Evolutionary conservation across 1,284 basidiomycete species (phyloP).

Genomic region (Ustilago vetiveriae): DNA sequence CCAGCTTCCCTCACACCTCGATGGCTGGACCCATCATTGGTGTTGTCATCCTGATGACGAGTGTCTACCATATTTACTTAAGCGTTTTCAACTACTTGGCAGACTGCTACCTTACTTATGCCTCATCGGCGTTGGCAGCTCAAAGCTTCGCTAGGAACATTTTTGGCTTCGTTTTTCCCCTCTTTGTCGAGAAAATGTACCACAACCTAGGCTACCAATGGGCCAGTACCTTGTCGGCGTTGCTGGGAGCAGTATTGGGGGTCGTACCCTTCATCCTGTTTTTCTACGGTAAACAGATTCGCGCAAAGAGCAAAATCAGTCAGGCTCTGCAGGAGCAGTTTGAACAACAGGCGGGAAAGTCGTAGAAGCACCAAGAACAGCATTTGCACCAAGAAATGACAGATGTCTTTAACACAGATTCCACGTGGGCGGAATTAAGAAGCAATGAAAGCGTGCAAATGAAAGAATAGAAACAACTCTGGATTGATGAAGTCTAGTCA

Average conservation of each 20-base stretch:
- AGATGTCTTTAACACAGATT: too few relatives aligned
- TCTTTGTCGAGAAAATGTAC: slow-evolving; percentile 71
- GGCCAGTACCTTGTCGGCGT: slow-evolving; percentile 76
- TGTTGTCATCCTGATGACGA: slow-evolving; percentile 49
- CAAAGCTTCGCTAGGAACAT: slow-evolving; percentile 76
- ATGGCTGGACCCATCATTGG: slow-evolving; percentile 66
- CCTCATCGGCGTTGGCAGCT: slow-evolving; percentile 79
- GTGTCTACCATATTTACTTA: slow-evolving; percentile 65
- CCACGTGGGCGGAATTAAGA: too few relatives aligned
- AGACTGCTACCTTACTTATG: slow-evolving; percentile 71
- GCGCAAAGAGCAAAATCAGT: slow-evolving; percentile 73
- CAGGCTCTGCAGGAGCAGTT: slow-evolving; percentile 33
- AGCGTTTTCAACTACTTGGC: slow-evolving; percentile 72
- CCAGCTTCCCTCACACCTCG: slow-evolving; percentile 33
- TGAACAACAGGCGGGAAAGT: slow-evolving; percentile 11
- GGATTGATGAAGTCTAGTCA: too few relatives aligned
- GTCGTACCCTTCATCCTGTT: slow-evolving; percentile 75
- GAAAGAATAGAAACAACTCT: too few relatives aligned
- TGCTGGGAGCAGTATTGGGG: slow-evolving; percentile 73
- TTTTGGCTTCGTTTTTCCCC: slow-evolving; percentile 52
- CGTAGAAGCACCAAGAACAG: too few relatives aligned
- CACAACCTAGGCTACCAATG: slow-evolving; percentile 74
- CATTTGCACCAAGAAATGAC: too few relatives aligned
- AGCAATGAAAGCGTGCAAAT: not conserved
- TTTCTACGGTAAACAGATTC: slow-evolving; percentile 74